Percentiles rank a stretch among this genome's conserved stretches.
Evolutionary conservation across 2,329 filamentous ascomycete species (phyloP).

Genomic region (Bertia moriformis): DNA sequence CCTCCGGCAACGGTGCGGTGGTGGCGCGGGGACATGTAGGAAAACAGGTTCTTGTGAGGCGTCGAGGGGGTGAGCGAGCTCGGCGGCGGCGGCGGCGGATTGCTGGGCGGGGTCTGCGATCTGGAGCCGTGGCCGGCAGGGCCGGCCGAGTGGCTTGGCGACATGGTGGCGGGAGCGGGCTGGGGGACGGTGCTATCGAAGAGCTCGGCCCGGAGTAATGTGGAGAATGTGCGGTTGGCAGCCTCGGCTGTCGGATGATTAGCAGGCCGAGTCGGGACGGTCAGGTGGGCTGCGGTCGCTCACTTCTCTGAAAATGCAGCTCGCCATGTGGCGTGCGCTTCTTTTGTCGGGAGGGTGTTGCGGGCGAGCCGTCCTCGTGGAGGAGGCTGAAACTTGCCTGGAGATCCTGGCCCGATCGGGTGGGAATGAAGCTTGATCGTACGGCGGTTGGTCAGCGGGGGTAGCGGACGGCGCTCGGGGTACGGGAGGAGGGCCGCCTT

Average conservation of each 20-base stretch:
- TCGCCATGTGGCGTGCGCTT: constrained; percentile 78
- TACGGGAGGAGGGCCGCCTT: too few relatives aligned
- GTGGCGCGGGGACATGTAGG: constrained; percentile 64
- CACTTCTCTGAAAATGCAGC: constrained; percentile 86
- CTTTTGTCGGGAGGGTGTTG: constrained; percentile 73
- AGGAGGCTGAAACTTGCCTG: constrained; percentile 84
- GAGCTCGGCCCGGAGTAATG: constrained; percentile 73
- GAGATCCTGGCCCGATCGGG: constrained; percentile 80
- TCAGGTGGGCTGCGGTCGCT: constrained; percentile 14
- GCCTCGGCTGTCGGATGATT: constrained; percentile 70
- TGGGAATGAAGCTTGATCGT: constrained; percentile 81
- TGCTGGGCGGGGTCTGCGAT: constrained; percentile 68
- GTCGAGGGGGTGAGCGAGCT: constrained; percentile 78
- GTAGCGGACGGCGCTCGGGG: constrained; percentile 2
- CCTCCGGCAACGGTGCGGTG: too few relatives aligned
- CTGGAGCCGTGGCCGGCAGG: constrained; percentile 43
- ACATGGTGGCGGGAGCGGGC: constrained; percentile 47
- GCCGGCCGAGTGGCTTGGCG: constrained; percentile 35
- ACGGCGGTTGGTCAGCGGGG: neutral
- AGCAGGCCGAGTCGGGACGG: constrained; percentile 3
- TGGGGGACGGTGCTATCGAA: constrained; percentile 87
- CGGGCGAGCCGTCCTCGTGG: constrained; percentile 83
- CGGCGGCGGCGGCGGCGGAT: constrained; percentile 45
- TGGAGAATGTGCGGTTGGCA: constrained; percentile 85
- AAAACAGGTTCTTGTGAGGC: constrained; percentile 93